Conservation (phyloP, 2,329 filamentous ascomycete species). For the Alternaria dauci region DNA sequence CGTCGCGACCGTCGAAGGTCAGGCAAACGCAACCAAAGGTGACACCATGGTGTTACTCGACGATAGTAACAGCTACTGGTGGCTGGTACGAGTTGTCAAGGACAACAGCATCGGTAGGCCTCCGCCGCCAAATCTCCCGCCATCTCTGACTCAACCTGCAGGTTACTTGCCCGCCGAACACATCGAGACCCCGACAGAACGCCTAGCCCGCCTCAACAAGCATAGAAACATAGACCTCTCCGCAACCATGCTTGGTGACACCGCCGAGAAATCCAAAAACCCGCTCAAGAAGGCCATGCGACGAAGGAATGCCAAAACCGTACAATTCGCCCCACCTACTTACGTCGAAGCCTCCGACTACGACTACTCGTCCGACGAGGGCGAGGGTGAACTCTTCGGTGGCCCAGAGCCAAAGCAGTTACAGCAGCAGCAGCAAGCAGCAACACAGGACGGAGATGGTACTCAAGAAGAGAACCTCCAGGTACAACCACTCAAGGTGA, state of each 20-base stretch:
- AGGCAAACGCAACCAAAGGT: constrained; percentile 97
- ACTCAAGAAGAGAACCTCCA: constrained; percentile 50
- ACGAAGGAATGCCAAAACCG: constrained; percentile 82
- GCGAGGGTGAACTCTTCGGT: constrained; percentile 57
- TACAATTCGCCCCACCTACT: constrained; percentile 83
- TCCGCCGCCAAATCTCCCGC: neutral
- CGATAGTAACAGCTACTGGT: constrained; percentile 99
- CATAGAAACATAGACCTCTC: constrained; percentile 94
- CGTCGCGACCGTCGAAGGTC: constrained; percentile 95
- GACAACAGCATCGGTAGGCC: constrained; percentile 86
- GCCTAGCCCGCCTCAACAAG: constrained; percentile 92
- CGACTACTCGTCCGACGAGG: constrained; percentile 84
- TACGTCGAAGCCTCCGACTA: constrained; percentile 89
- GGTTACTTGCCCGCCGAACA: constrained; percentile 97
- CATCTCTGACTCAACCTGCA: constrained; percentile 51
- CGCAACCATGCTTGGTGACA: constrained; percentile 75
- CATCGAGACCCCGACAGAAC: constrained; percentile 96
- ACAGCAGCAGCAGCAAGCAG: constrained; percentile 31
- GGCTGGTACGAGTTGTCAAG: constrained; percentile 96
- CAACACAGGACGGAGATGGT: constrained; percentile 50
- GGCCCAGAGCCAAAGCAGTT: constrained; percentile 45
- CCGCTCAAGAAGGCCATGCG: constrained; percentile 85
- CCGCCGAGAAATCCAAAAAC: constrained; percentile 81
- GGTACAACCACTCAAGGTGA: constrained; percentile 51
- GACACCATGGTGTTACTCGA: constrained; percentile 98